Conservation (phyloP, 106 monocot genomes). For the Narthecium ossifragum region DNA sequence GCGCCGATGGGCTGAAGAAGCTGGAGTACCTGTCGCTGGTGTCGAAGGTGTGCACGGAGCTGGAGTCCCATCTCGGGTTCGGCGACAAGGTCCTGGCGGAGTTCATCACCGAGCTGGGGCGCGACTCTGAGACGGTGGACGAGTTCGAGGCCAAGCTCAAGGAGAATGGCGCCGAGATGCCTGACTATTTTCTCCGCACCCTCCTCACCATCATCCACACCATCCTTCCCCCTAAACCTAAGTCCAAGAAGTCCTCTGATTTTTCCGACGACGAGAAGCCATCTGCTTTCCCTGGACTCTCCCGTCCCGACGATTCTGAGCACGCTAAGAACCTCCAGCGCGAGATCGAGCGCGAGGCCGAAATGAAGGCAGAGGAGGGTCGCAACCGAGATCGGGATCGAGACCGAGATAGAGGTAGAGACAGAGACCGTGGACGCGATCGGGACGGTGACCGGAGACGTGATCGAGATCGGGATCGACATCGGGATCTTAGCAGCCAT, state of each 20-base stretch:
- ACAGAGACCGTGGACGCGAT: conserved; percentile 23
- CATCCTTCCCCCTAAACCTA: conserved; percentile 60
- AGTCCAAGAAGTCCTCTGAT: conserved; percentile 8
- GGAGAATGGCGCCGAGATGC: conserved; percentile 81
- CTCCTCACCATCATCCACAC: conserved; percentile 96
- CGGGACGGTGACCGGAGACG: conserved; percentile 21
- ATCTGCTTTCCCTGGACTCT: conserved; percentile 42
- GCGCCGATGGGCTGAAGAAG: conserved; percentile 49
- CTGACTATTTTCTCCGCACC: conserved; percentile 87
- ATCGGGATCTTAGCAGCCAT: not conserved
- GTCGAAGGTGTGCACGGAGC: conserved; percentile 79
- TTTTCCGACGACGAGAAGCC: conserved; percentile 1
- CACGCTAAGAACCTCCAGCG: conserved; percentile 42
- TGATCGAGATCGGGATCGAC: conserved; percentile 7
- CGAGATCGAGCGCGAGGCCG: conserved; percentile 67
- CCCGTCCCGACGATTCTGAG: conserved; percentile 55
- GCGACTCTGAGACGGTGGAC: conserved; percentile 38
- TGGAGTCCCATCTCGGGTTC: conserved; percentile 61
- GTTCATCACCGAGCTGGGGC: conserved; percentile 90
- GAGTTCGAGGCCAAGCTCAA: conserved; percentile 84
- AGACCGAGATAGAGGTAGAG: conserved; percentile 14
- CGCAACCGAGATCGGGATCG: conserved; percentile 19
- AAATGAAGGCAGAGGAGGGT: conserved; percentile 15
- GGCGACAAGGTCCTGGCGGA: conserved; percentile 84
- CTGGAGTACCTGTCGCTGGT: conserved; percentile 85